Percentiles rank a stretch among this genome's conserved stretches.
Conservation (phyloP, 371 early-diverging fungal genomes). For the Apophysomyces variabilis region DNA sequence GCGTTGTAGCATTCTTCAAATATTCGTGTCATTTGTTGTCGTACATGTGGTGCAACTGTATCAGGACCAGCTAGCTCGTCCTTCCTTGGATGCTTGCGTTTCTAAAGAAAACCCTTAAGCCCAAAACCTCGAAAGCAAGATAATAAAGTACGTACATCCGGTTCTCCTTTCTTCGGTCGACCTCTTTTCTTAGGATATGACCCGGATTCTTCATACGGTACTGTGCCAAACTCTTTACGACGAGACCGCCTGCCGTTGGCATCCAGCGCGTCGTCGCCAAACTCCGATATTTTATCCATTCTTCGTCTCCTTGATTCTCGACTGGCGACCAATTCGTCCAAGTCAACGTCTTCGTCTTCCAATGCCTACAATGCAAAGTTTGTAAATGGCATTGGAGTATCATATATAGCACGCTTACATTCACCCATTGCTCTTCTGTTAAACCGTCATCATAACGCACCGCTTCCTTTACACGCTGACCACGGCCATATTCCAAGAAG, state of each 20-base stretch:
- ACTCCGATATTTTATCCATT: slow-evolving; percentile 29
- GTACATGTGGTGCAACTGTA: slow-evolving; percentile 39
- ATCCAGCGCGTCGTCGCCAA: slow-evolving; percentile 22
- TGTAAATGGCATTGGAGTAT: background rate
- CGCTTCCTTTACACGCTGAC: slow-evolving; percentile 64
- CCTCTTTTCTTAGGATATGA: slow-evolving; percentile 29
- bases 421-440: slow-evolving; percentile 92
- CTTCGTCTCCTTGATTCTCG: slow-evolving; percentile 32
- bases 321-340: slow-evolving; percentile 60
- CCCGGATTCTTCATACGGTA: background rate
- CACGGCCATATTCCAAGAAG: slow-evolving; percentile 55
- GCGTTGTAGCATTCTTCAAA: slow-evolving; percentile 57
- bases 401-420: slow-evolving; percentile 47
- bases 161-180: slow-evolving; percentile 30
- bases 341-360: slow-evolving; percentile 66
- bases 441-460: slow-evolving; percentile 92
- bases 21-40: slow-evolving; percentile 53
- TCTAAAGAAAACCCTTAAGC: background rate
- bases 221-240: background rate
- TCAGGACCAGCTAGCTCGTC: slow-evolving; percentile 32
- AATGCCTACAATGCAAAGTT: slow-evolving; percentile 41
- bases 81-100: slow-evolving; percentile 28
- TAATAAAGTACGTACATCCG: slow-evolving; percentile 14
- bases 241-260: background rate
- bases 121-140: too few relatives aligned